phyloP scores from a whole-genome alignment of 1,284 basidiomycete species.

The Puccinia coronata region DNA sequence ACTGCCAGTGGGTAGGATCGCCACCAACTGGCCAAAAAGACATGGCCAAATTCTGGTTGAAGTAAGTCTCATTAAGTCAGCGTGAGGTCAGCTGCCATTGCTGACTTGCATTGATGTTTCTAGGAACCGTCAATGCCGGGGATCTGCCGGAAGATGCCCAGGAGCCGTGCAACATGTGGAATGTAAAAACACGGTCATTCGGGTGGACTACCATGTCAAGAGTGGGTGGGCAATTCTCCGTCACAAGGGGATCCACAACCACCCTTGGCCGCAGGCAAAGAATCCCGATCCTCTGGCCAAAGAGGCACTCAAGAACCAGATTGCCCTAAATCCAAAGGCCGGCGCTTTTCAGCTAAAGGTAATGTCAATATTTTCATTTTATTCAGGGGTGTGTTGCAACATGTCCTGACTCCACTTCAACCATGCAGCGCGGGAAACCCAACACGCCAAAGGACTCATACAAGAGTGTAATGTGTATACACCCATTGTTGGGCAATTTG shows the following conservation, averaged over 20 bases:
- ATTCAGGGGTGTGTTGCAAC: too few relatives aligned
- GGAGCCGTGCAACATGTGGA: not conserved
- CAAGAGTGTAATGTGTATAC: not conserved
- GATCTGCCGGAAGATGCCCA: not conserved
- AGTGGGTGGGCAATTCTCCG: slow-evolving; percentile 18
- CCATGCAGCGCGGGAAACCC: not conserved
- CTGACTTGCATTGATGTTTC: not conserved
- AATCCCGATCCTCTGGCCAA: not conserved
- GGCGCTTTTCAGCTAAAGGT: not conserved
- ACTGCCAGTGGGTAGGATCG: not conserved
- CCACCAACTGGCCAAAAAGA: not conserved
- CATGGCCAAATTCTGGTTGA: not conserved
- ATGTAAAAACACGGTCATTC: not conserved
- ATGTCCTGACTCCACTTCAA: too few relatives aligned
- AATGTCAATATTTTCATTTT: not conserved
- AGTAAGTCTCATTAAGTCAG: not conserved
- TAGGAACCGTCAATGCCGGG: not conserved
- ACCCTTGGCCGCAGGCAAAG: too few relatives aligned
- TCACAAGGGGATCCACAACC: too few relatives aligned
- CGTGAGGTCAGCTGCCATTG: not conserved
- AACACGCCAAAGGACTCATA: not conserved
- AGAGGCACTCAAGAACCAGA: not conserved
- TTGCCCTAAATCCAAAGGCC: not conserved
- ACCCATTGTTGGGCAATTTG: not conserved
- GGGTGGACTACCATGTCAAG: not conserved